These are phyloP conservation scores for Salvia splendens DNA, from an alignment of 257 asterid genomes.

Conservation along the genomic window DNA sequence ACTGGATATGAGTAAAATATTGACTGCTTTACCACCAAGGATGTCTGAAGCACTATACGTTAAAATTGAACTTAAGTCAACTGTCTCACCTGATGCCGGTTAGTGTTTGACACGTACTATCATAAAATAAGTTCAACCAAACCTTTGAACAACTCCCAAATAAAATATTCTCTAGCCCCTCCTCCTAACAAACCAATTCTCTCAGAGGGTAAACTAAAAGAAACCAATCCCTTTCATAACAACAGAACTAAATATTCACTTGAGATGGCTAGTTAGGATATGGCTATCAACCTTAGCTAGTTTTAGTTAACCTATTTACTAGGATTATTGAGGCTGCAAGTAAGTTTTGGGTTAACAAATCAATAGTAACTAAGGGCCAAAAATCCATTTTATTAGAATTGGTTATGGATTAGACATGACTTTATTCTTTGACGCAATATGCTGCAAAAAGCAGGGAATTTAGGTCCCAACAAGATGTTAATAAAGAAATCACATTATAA, in stretches of 20 bases:
- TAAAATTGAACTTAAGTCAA: too few relatives aligned
- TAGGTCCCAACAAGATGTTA: background rate
- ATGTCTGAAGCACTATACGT: background rate
- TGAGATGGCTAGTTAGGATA: background rate
- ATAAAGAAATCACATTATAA: background rate
- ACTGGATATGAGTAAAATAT: background rate
- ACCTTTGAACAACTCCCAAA: background rate
- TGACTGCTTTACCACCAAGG: background rate
- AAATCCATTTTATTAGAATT: background rate
- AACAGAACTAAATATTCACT: too few relatives aligned
- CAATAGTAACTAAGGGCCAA: background rate
- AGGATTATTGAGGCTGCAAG: background rate
- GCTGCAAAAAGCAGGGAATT: conserved; percentile 5
- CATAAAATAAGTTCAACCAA: background rate
- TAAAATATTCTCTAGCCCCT: background rate
- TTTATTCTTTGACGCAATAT: background rate
- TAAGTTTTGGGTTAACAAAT: background rate
- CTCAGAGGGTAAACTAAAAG: background rate
- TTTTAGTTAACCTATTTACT: background rate
- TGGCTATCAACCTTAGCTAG: background rate
- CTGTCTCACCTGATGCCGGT: background rate
- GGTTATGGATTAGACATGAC: background rate
- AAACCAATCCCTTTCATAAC: background rate
- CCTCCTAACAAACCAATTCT: background rate
- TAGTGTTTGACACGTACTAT: background rate